Conservation (phyloP, 345 rosid genomes). For the Pugionium cornutum region DNA sequence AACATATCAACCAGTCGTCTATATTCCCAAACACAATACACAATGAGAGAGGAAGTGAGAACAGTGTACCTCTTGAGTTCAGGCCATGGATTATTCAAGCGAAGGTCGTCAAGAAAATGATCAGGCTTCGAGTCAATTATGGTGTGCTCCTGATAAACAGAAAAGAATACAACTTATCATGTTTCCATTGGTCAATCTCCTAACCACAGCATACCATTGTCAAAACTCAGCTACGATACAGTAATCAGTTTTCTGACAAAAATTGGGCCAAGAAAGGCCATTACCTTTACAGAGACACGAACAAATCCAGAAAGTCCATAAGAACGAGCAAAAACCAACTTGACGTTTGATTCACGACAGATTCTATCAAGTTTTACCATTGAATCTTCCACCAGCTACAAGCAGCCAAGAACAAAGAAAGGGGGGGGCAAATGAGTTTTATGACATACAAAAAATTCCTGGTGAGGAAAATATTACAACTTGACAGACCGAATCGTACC, state of each 20-base stretch:
- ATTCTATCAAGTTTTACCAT: conserved; percentile 86
- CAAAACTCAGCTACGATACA: conserved; percentile 6
- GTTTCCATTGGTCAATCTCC: not conserved
- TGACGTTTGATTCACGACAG: conserved; percentile 81
- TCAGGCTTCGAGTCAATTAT: conserved; percentile 95
- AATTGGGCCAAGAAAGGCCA: conserved; percentile 14
- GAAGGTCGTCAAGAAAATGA: conserved; percentile 94
- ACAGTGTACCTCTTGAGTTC: conserved; percentile 64
- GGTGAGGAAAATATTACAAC: not conserved
- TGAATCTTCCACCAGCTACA: conserved; percentile 82
- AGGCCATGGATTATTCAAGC: conserved; percentile 94
- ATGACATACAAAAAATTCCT: not conserved
- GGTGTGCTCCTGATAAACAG: conserved; percentile 72
- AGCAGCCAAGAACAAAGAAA: conserved; percentile 9
- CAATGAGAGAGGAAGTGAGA: conserved; percentile 8
- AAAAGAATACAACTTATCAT: conserved; percentile 18
- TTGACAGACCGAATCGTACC: conserved; percentile 44
- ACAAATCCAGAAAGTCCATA: conserved; percentile 93
- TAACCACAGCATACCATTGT: conserved; percentile 9
- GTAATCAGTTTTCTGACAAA: not conserved
- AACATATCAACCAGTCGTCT: conserved; percentile 15
- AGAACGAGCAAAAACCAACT: conserved; percentile 90
- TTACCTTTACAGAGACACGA: conserved; percentile 87
- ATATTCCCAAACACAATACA: conserved; percentile 3
- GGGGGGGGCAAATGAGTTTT: not conserved